phyloP scores from a whole-genome alignment of 495 filamentous ascomycete species.

The Penicillium silybi region DNA sequence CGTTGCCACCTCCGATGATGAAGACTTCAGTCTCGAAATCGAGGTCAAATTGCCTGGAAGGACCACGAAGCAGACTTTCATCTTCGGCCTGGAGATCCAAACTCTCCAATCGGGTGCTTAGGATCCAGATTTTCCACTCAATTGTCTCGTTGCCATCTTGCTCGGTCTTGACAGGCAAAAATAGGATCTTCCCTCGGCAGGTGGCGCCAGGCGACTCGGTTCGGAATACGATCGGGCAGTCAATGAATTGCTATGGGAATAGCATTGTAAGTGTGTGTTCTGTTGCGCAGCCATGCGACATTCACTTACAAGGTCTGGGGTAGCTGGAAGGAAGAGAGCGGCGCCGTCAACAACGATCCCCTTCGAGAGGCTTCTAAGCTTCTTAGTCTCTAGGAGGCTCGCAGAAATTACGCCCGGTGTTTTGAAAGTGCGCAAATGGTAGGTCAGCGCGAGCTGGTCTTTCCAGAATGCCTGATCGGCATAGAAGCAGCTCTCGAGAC shows the following conservation, averaged over 20 bases:
- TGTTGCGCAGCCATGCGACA: background rate
- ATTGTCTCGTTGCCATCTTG: constrained; percentile 1
- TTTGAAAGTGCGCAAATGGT: constrained; percentile 21
- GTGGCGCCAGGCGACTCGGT: constrained; percentile 14
- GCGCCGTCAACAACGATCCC: constrained; percentile 16
- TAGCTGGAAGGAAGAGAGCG: constrained; percentile 13
- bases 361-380: constrained; percentile 8
- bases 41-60: background rate
- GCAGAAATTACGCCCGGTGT: constrained; percentile 6
- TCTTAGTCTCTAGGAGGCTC: constrained; percentile 12
- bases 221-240: constrained; percentile 17
- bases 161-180: constrained; percentile 11
- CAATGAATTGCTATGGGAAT: constrained; percentile 20
- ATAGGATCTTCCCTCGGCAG: constrained; percentile 15
- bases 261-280: background rate
- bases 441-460: constrained; percentile 19
- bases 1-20: constrained; percentile 25
- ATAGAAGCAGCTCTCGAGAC: constrained; percentile 15
- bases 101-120: constrained; percentile 16
- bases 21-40: constrained; percentile 20
- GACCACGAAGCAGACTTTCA: constrained; percentile 1
- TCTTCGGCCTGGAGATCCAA: constrained; percentile 16
- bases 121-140: constrained; percentile 23
- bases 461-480: constrained; percentile 21
- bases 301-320: constrained; percentile 15